Conservation (phyloP, 257 asterid species). For the Fraxinus quadrangulata region DNA sequence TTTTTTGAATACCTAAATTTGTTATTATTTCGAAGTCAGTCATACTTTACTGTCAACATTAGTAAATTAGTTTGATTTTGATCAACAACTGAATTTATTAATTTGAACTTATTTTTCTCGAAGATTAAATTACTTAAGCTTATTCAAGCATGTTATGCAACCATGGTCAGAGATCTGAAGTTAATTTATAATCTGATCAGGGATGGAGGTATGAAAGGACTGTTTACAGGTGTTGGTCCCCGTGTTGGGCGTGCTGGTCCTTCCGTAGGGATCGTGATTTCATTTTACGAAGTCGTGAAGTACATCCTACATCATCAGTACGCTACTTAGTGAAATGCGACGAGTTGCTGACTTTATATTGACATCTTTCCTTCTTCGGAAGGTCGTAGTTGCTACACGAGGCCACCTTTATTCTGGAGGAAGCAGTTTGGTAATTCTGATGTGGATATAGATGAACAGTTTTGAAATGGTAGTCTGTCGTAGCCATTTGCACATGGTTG, state of each 20-base stretch:
- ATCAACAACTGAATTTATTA: neutral
- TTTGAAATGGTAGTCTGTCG: constrained; percentile 24
- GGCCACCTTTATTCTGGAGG: constrained; percentile 29
- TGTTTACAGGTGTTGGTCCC: constrained; percentile 95
- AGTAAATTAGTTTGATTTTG: neutral
- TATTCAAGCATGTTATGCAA: neutral
- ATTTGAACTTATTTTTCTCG: neutral
- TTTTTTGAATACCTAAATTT: neutral
- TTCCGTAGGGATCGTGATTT: constrained; percentile 89
- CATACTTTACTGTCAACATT: neutral
- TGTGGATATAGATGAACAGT: constrained; percentile 37
- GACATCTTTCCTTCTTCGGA: neutral
- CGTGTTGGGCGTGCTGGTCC: constrained; percentile 99
- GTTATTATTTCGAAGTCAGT: too few species aligned
- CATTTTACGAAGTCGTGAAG: constrained; percentile 91
- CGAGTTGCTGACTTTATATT: neutral
- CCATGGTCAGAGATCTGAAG: neutral
- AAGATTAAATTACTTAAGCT: neutral
- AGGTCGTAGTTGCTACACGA: constrained; percentile 33
- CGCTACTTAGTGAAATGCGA: constrained; percentile 27
- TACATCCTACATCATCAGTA: constrained; percentile 54
- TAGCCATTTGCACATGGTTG: constrained; percentile 4
- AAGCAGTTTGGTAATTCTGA: constrained; percentile 23
- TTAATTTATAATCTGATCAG: constrained; percentile 40
- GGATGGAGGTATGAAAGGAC: constrained; percentile 85